Conservation (phyloP, 768 basidiomycete species). For the Neoboletus subvelutipes region DNA sequence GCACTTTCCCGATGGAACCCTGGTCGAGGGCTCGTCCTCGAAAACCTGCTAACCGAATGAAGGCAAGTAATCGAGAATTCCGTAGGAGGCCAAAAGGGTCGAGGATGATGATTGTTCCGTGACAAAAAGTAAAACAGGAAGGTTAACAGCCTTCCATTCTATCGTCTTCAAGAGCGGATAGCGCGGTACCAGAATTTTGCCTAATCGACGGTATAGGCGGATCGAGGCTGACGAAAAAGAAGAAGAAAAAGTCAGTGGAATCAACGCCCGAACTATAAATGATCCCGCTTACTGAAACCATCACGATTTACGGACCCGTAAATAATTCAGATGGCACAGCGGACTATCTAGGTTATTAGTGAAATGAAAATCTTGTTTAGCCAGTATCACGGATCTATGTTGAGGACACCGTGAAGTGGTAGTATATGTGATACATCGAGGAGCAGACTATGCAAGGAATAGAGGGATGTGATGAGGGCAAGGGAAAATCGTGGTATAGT, state of each 20-base stretch:
- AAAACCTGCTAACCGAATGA: neutral
- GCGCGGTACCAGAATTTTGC: neutral
- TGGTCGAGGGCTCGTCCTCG: neutral
- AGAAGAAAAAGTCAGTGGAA: slow-evolving; percentile 16
- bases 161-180: neutral
- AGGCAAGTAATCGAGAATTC: neutral
- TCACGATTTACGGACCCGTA: slow-evolving; percentile 1
- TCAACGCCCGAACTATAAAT: slow-evolving; percentile 1
- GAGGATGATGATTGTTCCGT: neutral
- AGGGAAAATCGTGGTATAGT: slow-evolving; percentile 30
- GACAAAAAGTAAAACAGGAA: slow-evolving; percentile 3
- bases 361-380: slow-evolving; percentile 10
- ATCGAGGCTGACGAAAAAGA: slow-evolving; percentile 7
- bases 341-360: slow-evolving; percentile 30
- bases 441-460: slow-evolving; percentile 32
- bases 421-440: slow-evolving; percentile 31
- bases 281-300: slow-evolving; percentile 25
- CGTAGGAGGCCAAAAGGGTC: neutral
- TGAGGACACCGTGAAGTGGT: slow-evolving; percentile 15
- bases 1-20: neutral
- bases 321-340: slow-evolving; percentile 22
- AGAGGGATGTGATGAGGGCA: slow-evolving; percentile 15
- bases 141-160: neutral
- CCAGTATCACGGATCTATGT: slow-evolving; percentile 30
- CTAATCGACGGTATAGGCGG: neutral